Base-by-base conservation (phyloP, 306 rosid species). In the Ceratonia siliqua region DNA sequence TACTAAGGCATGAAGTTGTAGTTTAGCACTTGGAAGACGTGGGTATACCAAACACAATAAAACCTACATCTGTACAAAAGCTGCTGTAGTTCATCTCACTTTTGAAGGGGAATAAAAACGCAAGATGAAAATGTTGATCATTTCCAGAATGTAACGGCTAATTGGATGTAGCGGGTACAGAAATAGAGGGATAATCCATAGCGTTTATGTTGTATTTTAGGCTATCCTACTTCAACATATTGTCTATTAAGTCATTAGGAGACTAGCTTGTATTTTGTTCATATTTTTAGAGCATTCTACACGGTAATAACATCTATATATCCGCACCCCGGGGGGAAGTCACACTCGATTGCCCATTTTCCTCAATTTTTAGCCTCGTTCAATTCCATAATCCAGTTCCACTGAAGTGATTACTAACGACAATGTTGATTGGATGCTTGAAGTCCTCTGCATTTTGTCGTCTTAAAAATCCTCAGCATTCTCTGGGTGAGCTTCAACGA, bases 121-220 rank as follows among this genome's bases (percentile, higher is more conserved):
- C 11, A 18, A 32, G 61, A 39, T 42, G 21, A 35, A 72, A 67
- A 22, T 68, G 42, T 45, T 25, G 36, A 68, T 66, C 33, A 61
- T 80, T 67, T 72, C 63, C 53, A 28, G 70, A 72, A 58, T 64
- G 49, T 25, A 32, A 35, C 30, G 50, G 64, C 18, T 11, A 12
- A 30, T 62, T 12, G 32, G 50, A 24, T 13, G 22, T 5, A 24
- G 22, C 28, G 5, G 20, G 14, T 24, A 28, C 54, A 41, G 35
- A 39, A 64, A 15, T 64, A 25, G 2, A 22, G 33, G 45, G 50
- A 43, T 10, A 4, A 41, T 74, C 66, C 17, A 45, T 22, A 42
- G 41, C 32, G 30, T 42, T 22, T 82, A 2, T 24, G 4, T 64
- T 39, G 52, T 20, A 39, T 39, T 36, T 39, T 22, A 45, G 28